Percentiles rank a stretch among this genome's conserved stretches.
These are phyloP conservation scores for Phytophthora cactorum DNA, from an alignment of 352 stramenopile genomes.

Conservation along the genomic window DNA sequence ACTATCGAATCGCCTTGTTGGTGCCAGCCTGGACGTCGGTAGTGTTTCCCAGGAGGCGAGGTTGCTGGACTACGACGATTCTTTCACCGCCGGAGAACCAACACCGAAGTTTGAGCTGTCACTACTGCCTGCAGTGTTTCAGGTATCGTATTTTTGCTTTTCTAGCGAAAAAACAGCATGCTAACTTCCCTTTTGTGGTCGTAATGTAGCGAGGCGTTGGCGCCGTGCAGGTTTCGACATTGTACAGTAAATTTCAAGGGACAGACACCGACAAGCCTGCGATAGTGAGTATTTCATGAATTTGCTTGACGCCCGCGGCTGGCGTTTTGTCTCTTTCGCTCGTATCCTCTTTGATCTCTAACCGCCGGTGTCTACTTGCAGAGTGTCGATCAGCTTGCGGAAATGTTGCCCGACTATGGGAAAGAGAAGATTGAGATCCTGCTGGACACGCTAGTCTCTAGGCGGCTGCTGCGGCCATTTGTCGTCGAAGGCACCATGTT, in stretches of 20 bases:
- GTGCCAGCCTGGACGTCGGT: constrained; percentile 75
- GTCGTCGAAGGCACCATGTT: constrained; percentile 88
- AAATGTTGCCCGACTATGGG: constrained; percentile 71
- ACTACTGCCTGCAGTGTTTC: constrained; percentile 73
- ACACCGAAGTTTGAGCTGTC: constrained; percentile 78
- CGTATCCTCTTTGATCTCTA: constrained; percentile 14
- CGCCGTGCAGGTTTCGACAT: constrained; percentile 82
- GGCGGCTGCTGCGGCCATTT: constrained; percentile 78
- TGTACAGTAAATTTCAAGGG: constrained; percentile 88
- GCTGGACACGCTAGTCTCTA: constrained; percentile 78
- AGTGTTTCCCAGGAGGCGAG: constrained; percentile 71
- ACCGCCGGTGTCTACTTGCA: constrained; percentile 27
- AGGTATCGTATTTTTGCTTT: constrained; percentile 44
- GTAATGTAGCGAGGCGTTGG: constrained; percentile 65
- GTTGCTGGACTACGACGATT: constrained; percentile 76
- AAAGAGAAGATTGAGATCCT: constrained; percentile 81
- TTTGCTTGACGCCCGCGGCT: background rate
- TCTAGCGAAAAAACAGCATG: background rate
- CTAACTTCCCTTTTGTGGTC: constrained; percentile 16
- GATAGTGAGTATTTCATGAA: constrained; percentile 58
- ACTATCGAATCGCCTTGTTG: constrained; percentile 83
- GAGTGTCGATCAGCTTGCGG: constrained; percentile 74
- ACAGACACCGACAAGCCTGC: constrained; percentile 54
- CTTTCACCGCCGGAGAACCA: constrained; percentile 63
- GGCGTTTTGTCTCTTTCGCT: constrained; percentile 28